Percentiles rank a stretch among this genome's conserved stretches.
Evolutionary conservation across 2,329 filamentous ascomycete genomes (phyloP).

Genomic region (Madurella fahalii): DNA sequence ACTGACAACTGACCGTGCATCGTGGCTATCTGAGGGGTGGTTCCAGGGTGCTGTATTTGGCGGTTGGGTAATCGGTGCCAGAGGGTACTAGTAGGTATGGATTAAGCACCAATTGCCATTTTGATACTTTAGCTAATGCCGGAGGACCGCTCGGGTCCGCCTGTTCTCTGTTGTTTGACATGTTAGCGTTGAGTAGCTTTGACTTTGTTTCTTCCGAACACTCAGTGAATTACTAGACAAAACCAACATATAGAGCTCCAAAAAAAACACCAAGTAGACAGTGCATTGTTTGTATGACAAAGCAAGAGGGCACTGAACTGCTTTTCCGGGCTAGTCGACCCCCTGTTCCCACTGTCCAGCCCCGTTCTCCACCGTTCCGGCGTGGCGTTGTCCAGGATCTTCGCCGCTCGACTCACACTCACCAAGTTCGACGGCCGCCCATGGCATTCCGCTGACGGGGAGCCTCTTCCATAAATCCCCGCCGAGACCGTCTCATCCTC

Average conservation of each 20-base stretch:
- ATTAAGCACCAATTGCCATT: too few species aligned
- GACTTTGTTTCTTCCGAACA: too few species aligned
- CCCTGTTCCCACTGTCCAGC: not conserved
- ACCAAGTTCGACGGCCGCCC: slow-evolving; percentile 29
- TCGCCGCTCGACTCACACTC: slow-evolving; percentile 34
- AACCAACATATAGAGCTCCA: not conserved
- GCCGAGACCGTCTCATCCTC: slow-evolving; percentile 6
- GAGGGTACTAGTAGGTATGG: too few species aligned
- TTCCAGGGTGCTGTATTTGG: not conserved
- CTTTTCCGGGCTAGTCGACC: not conserved
- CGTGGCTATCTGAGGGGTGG: not conserved
- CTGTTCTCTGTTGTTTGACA: too few species aligned
- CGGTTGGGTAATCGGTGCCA: not conserved
- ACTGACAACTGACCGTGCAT: not conserved
- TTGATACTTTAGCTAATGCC: too few species aligned
- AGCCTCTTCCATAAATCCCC: slow-evolving; percentile 16
- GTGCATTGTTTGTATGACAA: not conserved
- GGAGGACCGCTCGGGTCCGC: too few species aligned
- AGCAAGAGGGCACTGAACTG: not conserved
- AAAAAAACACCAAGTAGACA: not conserved
- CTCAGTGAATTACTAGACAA: too few species aligned
- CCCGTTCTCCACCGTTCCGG: slow-evolving; percentile 17
- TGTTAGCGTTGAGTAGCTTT: too few species aligned
- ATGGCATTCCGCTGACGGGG: slow-evolving; percentile 28
- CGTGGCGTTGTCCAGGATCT: slow-evolving; percentile 17